Base-by-base conservation (phyloP, 345 rosid species). In the Atalantia buxifolia region DNA sequence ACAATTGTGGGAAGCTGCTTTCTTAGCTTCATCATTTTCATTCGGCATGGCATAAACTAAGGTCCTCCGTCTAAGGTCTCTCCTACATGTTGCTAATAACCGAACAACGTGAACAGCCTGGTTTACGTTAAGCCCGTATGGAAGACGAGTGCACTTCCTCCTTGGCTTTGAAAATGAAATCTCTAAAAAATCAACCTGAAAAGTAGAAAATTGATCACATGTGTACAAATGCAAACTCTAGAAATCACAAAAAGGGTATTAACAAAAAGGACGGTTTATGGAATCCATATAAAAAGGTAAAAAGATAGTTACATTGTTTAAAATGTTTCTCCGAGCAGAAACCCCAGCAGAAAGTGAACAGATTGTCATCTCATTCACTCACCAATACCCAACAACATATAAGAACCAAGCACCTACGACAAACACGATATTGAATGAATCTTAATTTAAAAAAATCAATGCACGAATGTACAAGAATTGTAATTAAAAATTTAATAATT, bases 171-270 rank as follows among this genome's bases (percentile, higher is more conserved):
- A 77, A 68, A 80, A 79, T 33, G 79, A 78, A 45, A 66, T 42
- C 8, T 81, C 80, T 27, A 76, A 31, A 82, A 81, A 56, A 77
- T 81, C 85, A 69, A 73, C 84, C 92, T 88, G 85, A 74, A 53
- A 78, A 70, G 7, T 13, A 25, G 27, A 62, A 74, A 6, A 56
- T 35, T 45, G 22, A 60, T 25, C 38, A 7, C 25, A 38, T 1
- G 21, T 48, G 16, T 12, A 35, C 21, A 59, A 59, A 59, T 24
- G 63, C 28, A 59, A 59, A 59, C 63, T 18, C 42, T 65, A 35
- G 7, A n/a, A 36, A 66, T 31, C 69, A 33, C 25, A 60, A 24
- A 24, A 60, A 12, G 25, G 13, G 64, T 60, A 60, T 1, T 59
- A 59, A 59, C 30, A 59, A 22, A 25, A 59, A 59, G 27, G 13